A percentile compares a stretch with the other conserved stretches of the same genome.
Evolutionary conservation across 208 protist genomes (phyloP).

Genomic region (Naegleria lovaniensis): DNA sequence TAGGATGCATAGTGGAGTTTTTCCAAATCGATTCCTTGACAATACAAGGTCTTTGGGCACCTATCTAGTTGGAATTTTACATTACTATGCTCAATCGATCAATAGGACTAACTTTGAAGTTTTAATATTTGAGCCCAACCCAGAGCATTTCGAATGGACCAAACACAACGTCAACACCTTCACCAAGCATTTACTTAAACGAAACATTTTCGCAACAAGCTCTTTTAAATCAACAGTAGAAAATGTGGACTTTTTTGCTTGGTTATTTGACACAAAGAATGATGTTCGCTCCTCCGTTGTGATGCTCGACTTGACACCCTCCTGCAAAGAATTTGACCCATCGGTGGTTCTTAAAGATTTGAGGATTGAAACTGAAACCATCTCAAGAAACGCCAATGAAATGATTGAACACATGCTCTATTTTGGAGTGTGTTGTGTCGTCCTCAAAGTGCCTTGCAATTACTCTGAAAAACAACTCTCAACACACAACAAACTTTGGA

Average conservation of each 20-base stretch:
- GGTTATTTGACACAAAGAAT: not conserved
- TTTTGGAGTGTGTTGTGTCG: not conserved
- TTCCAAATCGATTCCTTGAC: not conserved
- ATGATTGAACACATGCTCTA: not conserved
- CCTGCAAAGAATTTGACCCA: not conserved
- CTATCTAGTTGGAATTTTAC: not conserved
- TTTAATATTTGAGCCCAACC: not conserved
- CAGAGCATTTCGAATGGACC: not conserved
- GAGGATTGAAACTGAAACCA: not conserved
- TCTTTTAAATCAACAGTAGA: not conserved
- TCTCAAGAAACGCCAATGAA: not conserved
- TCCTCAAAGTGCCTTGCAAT: not conserved
- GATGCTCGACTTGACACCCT: not conserved
- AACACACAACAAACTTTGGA: not conserved
- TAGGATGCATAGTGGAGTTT: not conserved
- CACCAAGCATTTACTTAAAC: not conserved
- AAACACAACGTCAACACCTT: not conserved
- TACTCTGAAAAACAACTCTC: not conserved
- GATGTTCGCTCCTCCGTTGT: not conserved
- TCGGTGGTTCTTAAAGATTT: not conserved
- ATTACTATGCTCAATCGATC: not conserved
- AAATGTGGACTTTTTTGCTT: not conserved
- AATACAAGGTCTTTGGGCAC: not conserved
- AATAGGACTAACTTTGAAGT: not conserved
- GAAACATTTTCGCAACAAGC: not conserved